A percentile compares a stretch with the other conserved stretches of the same genome.
Conservation (phyloP, 148 eudicot genomes). For the Silene latifolia region DNA sequence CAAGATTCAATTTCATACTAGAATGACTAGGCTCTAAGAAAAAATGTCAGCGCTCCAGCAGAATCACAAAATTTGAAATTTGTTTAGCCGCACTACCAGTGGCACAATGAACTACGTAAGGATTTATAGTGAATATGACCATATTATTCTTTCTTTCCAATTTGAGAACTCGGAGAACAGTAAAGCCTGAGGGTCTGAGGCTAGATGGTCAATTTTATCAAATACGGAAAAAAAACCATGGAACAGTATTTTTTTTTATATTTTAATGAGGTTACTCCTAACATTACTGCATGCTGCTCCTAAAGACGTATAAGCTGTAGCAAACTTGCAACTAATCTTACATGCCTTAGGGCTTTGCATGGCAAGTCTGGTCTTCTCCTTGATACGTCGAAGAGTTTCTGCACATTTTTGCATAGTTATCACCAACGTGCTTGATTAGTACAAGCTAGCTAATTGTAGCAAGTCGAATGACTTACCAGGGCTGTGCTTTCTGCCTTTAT, state of each 20-base stretch:
- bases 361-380: constrained; percentile 84
- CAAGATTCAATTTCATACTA: not conserved
- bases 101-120: too few species aligned
- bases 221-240: not conserved
- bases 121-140: too few species aligned
- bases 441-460: not conserved
- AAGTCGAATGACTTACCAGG: constrained; percentile 44
- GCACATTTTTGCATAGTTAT: constrained; percentile 31
- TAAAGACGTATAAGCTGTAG: not conserved
- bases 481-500: constrained; percentile 91
- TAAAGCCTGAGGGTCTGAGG: not conserved
- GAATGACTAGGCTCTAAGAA: too few species aligned
- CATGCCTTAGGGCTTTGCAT: constrained; percentile 98
- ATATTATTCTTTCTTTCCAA: not conserved
- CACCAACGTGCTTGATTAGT: not conserved
- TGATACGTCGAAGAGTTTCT: constrained; percentile 71
- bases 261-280: not conserved
- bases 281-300: constrained; percentile 7
- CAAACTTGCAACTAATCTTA: constrained; percentile 41
- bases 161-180: not conserved
- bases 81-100: too few species aligned
- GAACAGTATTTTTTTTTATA: too few species aligned
- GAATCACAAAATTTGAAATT: not conserved
- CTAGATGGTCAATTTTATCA: too few species aligned
- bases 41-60: not conserved